These are phyloP conservation scores for Ustilago vetiveriae DNA, from an alignment of 1,284 basidiomycete species.

Conservation along the genomic window DNA sequence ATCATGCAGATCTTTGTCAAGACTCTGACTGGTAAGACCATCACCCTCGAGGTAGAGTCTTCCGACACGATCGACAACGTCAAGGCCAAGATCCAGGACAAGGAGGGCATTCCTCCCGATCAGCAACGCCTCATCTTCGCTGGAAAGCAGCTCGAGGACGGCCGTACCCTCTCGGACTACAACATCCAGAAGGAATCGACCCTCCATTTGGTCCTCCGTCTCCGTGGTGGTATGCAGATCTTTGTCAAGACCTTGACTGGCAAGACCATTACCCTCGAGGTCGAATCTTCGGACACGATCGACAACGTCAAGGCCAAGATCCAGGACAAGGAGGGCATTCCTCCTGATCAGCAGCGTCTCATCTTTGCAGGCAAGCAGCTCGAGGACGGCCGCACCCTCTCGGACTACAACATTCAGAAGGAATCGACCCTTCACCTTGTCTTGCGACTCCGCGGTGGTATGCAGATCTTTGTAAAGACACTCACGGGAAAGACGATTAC, in stretches of 20 bases:
- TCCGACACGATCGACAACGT: constrained; percentile 92
- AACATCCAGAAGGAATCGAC: constrained; percentile 67
- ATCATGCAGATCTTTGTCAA: constrained; percentile 67
- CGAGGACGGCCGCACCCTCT: constrained; percentile 69
- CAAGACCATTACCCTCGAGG: constrained; percentile 94
- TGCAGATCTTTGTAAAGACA: constrained; percentile 60
- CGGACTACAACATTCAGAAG: constrained; percentile 68
- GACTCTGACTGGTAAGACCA: constrained; percentile 96
- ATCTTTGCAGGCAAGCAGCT: constrained; percentile 71
- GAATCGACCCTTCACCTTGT: constrained; percentile 63
- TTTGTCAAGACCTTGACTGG: constrained; percentile 81
- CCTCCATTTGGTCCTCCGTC: constrained; percentile 61
- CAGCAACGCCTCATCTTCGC: constrained; percentile 70
- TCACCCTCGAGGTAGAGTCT: constrained; percentile 89
- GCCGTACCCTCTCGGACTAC: constrained; percentile 69
- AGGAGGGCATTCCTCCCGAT: constrained; percentile 68
- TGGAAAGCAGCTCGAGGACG: constrained; percentile 70
- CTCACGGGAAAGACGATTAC: constrained; percentile 69
- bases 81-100: constrained; percentile 66
- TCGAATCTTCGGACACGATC: constrained; percentile 89
- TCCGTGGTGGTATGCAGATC: constrained; percentile 66
- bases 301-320: constrained; percentile 75
- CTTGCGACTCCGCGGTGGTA: constrained; percentile 62
- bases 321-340: constrained; percentile 67
- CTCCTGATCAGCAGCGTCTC: constrained; percentile 69